phyloP scores from a whole-genome alignment of 108 stramenopile genomes.

The Asterionellopsis glacialis region DNA sequence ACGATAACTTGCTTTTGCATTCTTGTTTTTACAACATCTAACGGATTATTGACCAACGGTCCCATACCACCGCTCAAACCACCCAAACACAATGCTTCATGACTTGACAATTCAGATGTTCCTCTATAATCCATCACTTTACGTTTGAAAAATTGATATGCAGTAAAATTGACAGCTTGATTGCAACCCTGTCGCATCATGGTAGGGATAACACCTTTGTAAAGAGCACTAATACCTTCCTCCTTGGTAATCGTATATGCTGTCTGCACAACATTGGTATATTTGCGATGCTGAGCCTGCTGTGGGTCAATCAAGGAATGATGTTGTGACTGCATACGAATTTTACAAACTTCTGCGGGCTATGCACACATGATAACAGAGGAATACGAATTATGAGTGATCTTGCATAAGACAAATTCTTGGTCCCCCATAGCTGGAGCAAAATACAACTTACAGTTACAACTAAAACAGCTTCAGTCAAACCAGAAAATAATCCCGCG shows the following conservation, averaged over 20 bases:
- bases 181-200: constrained; percentile 97
- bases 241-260: constrained; percentile 81
- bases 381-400: no score
- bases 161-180: constrained; percentile 97
- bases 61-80: constrained; percentile 94
- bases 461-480: constrained; percentile 86
- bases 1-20: constrained; percentile 91
- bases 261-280: constrained; percentile 91
- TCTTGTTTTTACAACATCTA: constrained; percentile 94
- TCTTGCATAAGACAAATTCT: constrained; percentile 17
- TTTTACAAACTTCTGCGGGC: constrained; percentile 88
- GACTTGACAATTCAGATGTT: constrained; percentile 54
- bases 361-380: no score
- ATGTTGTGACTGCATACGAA: constrained; percentile 92
- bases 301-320: constrained; percentile 84
- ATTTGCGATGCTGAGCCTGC: constrained; percentile 73
- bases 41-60: constrained; percentile 91
- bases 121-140: constrained; percentile 25
- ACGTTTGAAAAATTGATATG: constrained; percentile 77
- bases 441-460: constrained; percentile 13
- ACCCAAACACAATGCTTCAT: constrained; percentile 90
- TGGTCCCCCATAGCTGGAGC: no score
- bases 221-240: constrained; percentile 90
- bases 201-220: constrained; percentile 93
- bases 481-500: constrained; percentile 85